Base-by-base conservation (phyloP, 192 early-diverging fungal species). In the Podila verticillata region DNA sequence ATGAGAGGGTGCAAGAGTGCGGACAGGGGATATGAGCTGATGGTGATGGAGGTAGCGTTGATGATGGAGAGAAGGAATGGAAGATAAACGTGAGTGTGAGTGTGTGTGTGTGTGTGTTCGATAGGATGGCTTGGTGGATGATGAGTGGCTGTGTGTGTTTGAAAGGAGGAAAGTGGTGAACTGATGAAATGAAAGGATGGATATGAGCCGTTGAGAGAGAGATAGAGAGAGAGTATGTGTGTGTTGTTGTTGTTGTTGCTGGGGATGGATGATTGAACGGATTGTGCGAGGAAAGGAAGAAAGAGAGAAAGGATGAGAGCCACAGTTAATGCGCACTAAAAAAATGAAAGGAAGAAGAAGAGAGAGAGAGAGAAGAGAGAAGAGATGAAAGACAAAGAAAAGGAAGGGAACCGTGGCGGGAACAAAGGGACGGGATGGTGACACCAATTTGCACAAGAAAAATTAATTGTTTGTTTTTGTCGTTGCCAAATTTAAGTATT, bases 291-390 rank as follows among this genome's bases (percentile, higher is more conserved):
- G 7, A 26, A 65, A 17, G 28, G 20, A 12, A 20, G 63, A 31
- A 13, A 51, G 29, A 29, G 48, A 51, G 24, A 36, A 9, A 57
- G 48, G 36, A 22, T 49, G 48, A 24, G 58, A 28, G 67, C 39
- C 12, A 20, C 44, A 44, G 58, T 58, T 58, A 58, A 58, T 31
- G 61, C 34, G 34, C 34, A 63, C 5, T 24, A 22, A 60, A 60
- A 60, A 60, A 36, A 31, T 34, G 31, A 34, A 35, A 4, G 13
- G n/a, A 44, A 62, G 22, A 32, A 0, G 4, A 28, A 28, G 60
- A 61, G 20, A 31, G 8, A 8, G 20, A 19, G 22, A 22, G 32
- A 62, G 61, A 44, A 44, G 48, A 19, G 49, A 65, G 17, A 29
- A n/a, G 29, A 32, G 61, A 22, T 9, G 13, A 31, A 48, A 17